Base-by-base conservation (phyloP, 2,329 filamentous ascomycete genomes). In the Ilyonectria robusta region DNA sequence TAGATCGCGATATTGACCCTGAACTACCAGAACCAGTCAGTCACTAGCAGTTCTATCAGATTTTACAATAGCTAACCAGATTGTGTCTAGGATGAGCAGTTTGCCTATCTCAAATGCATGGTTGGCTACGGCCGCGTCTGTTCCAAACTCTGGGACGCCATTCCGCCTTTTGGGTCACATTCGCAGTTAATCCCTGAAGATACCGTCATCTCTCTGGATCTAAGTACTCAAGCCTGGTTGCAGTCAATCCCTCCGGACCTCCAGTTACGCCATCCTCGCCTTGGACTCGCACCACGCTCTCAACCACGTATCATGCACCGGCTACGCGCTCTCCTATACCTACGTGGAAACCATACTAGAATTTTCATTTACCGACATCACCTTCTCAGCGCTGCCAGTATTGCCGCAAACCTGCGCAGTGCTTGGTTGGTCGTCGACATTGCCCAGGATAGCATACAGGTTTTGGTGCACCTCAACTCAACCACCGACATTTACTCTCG, bases 1-100 rank as follows among this genome's bases (percentile, higher is more conserved):
- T 84, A 11, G 84, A 87, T 59, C 79, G 81, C 0, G 85, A 86
- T 55, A 84, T 87, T 65, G 85, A 87, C 56, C 82, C 84, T 0
- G 81, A 82, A 42, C 70, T 87, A 1, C 83, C 84, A 0, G 81
- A 85, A 58, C 83, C 83, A 0, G 84, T 78, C 66, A 66, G 76
- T 68, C 0, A 5, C 1, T 46, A 5, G 1, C 7, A 48, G 11
- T 1, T 6, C 8, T 17, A 42, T 42, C 15, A 13, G 11, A 19
- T n/a, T n/a, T 19, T 6, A 6, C 15, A n/a, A 17, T 42, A 1
- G 51, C 62, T 54, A 31, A 68, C 29, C 6, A 29, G 3, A 33
- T 7, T 17, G 6, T 19, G 6, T 48, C 23, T 6, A 81, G 79
- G 76, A 72, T 8, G 72, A 77, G 1, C 76, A 79, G 1, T 78